Percentiles rank a stretch among this genome's conserved stretches.
These are phyloP conservation scores for Alternaria sp. DNA, from an alignment of 2,329 filamentous ascomycete genomes.

Conservation along the genomic window DNA sequence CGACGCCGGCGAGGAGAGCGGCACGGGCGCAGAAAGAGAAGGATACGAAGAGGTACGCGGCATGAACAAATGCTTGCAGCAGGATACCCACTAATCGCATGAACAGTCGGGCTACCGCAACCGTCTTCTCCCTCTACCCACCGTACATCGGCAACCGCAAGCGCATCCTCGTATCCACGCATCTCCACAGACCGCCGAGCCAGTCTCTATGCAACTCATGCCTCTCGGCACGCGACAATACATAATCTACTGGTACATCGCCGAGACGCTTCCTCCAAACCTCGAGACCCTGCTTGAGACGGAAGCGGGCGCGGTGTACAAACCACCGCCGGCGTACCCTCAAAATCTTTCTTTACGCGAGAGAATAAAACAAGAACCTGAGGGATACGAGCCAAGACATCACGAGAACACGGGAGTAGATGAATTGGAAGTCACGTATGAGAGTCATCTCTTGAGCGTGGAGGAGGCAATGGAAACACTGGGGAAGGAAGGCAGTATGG, in stretches of 20 bases:
- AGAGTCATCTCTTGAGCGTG: conserved; percentile 51
- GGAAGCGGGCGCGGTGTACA: conserved; percentile 40
- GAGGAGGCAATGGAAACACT: conserved; percentile 53
- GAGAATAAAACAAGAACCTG: conserved; percentile 48
- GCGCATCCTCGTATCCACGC: conserved; percentile 37
- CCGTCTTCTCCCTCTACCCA: conserved; percentile 55
- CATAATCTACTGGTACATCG: conserved; percentile 56
- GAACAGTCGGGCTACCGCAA: conserved; percentile 55
- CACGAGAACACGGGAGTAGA: conserved; percentile 58
- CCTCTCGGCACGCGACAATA: conserved; percentile 52
- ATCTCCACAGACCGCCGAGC: conserved; percentile 48
- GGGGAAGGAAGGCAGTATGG: conserved; percentile 28
- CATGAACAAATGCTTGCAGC: neutral
- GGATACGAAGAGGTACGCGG: conserved; percentile 57
- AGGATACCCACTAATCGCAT: neutral
- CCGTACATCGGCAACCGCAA: conserved; percentile 53
- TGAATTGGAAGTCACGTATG: conserved; percentile 54
- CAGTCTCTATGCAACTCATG: conserved; percentile 55
- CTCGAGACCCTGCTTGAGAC: conserved; percentile 37
- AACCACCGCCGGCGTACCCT: conserved; percentile 49
- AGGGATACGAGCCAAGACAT: conserved; percentile 53
- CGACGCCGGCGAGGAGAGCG: conserved; percentile 55
- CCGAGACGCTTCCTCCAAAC: conserved; percentile 54
- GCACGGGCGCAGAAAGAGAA: conserved; percentile 54
- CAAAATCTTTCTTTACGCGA: conserved; percentile 44